A percentile compares a stretch with the other conserved stretches of the same genome.
Conservation (phyloP, 176 grass and related monocot genomes). For the Zea luxurians region DNA sequence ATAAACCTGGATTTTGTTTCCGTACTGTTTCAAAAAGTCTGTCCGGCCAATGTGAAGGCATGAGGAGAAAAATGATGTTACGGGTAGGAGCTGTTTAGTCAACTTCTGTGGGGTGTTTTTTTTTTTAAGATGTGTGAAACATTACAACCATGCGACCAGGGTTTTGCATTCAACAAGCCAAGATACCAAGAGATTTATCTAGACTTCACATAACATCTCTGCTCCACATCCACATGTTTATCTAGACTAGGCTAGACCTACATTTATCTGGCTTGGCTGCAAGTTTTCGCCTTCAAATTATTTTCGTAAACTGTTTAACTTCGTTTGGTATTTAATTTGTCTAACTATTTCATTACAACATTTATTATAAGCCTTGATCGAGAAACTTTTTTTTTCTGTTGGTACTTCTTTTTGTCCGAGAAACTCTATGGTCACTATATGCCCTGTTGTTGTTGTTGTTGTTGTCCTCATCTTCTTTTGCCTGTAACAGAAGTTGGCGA, state of each 20-base stretch:
- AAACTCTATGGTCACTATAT: conserved; percentile 2
- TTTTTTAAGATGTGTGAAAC: neutral
- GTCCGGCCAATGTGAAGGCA: neutral
- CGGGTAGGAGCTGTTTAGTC: neutral
- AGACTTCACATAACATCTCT: neutral
- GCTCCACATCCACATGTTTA: neutral
- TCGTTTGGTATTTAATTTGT: neutral
- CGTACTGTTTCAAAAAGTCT: neutral
- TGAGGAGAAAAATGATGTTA: neutral
- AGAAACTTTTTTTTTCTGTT: neutral
- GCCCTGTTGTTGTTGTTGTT: neutral
- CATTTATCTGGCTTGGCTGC: neutral
- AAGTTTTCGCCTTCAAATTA: neutral
- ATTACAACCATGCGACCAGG: neutral
- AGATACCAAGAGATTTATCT: neutral
- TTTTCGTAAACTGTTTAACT: neutral
- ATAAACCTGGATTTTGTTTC: no score
- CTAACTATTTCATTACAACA: neutral
- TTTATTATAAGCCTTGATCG: neutral
- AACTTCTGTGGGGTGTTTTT: neutral
- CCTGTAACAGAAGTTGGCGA: conserved; percentile 44
- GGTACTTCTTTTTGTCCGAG: neutral
- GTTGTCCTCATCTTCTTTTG: neutral
- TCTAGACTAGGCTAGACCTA: neutral
- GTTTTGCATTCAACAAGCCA: neutral